Evolutionary conservation across 2,329 filamentous ascomycete genomes (phyloP).

Genomic region (Nothophaeocryptopus gaeumannii): DNA sequence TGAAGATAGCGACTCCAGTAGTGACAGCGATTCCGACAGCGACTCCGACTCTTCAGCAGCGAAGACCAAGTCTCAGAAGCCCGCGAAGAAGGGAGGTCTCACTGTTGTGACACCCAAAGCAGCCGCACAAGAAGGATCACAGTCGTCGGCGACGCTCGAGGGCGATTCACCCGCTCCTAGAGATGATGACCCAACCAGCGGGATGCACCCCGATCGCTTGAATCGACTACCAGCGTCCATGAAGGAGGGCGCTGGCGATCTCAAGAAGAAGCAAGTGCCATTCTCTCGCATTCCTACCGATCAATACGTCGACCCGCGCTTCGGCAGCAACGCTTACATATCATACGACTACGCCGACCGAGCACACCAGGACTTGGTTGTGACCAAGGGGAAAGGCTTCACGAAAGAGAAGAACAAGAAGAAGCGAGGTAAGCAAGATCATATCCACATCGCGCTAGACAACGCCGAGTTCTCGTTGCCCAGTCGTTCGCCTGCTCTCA

Average conservation of each 20-base stretch:
- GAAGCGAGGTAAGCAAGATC: conserved; percentile 37
- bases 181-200: conserved; percentile 33
- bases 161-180: conserved; percentile 21
- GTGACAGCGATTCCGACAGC: conserved; percentile 50
- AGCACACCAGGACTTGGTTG: conserved; percentile 81
- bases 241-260: conserved; percentile 30
- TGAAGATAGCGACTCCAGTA: conserved; percentile 15
- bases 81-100: conserved; percentile 16
- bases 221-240: conserved; percentile 14
- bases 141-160: conserved; percentile 34
- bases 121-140: conserved; percentile 6
- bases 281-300: conserved; percentile 76
- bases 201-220: conserved; percentile 41
- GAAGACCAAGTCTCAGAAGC: conserved; percentile 20
- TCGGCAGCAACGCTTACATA: conserved; percentile 76
- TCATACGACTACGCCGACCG: conserved; percentile 84
- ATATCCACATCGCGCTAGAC: background rate
- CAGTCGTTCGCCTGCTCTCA: no score
- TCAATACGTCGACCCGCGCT: conserved; percentile 64
- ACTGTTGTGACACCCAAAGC: conserved; percentile 13
- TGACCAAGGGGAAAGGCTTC: conserved; percentile 94
- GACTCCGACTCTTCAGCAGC: conserved; percentile 33
- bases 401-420: conserved; percentile 99
- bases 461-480: no score
- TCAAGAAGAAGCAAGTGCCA: conserved; percentile 60